A percentile compares a stretch with the other conserved stretches of the same genome.
Evolutionary conservation across 805 yeast genomes (phyloP).

Genomic region (Myxozyma geophila): DNA sequence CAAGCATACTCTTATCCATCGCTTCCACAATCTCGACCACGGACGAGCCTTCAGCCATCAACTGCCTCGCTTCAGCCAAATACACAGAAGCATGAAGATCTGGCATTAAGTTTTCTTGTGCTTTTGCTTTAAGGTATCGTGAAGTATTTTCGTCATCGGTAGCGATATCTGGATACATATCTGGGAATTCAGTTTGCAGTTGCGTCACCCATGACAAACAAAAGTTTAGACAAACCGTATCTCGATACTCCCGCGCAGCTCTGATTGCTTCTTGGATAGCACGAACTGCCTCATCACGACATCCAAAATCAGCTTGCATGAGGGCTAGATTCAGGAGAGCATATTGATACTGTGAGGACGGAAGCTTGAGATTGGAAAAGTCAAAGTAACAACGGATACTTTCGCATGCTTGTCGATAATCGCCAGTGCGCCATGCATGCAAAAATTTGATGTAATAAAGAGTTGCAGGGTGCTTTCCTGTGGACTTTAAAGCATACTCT

Average conservation of each 20-base stretch:
- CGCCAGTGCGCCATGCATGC: slow-evolving; percentile 52
- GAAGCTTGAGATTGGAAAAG: slow-evolving; percentile 58
- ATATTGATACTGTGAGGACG: slow-evolving; percentile 64
- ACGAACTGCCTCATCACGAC: slow-evolving; percentile 64
- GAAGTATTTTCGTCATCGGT: slow-evolving; percentile 68
- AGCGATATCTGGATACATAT: slow-evolving; percentile 55
- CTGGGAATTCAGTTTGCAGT: slow-evolving; percentile 71
- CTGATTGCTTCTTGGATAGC: slow-evolving; percentile 86
- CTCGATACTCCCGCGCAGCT: slow-evolving; percentile 85
- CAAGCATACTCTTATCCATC: slow-evolving; percentile 14
- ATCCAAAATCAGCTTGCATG: slow-evolving; percentile 69
- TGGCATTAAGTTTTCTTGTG: slow-evolving; percentile 48
- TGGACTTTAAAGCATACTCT: slow-evolving; percentile 54
- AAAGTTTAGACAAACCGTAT: slow-evolving; percentile 70
- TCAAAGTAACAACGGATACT: slow-evolving; percentile 68
- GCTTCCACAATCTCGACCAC: slow-evolving; percentile 20
- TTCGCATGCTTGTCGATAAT: slow-evolving; percentile 60
- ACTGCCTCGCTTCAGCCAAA: slow-evolving; percentile 60
- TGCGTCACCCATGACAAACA: slow-evolving; percentile 75
- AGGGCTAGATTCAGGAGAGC: slow-evolving; percentile 75
- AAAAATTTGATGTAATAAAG: slow-evolving; percentile 49
- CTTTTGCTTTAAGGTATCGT: slow-evolving; percentile 61
- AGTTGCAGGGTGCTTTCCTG: slow-evolving; percentile 1
- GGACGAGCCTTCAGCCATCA: slow-evolving; percentile 13
- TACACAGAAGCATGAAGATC: slow-evolving; percentile 57